A percentile compares a stretch with the other conserved stretches of the same genome.
Conservation (phyloP, 805 yeast species). For the Metahyphopichia silvanorum region DNA sequence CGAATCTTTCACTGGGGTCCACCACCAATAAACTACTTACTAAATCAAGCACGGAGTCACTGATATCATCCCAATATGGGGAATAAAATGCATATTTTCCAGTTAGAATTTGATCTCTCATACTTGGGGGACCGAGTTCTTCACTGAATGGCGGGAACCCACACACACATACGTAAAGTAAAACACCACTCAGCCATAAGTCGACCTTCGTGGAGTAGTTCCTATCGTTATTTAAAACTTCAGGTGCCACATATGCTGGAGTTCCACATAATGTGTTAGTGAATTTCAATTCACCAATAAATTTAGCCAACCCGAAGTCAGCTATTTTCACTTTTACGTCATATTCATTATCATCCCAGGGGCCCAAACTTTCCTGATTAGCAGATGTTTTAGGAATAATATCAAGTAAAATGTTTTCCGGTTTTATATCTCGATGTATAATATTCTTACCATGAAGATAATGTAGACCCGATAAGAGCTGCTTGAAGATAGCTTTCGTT, state of each 20-base stretch:
- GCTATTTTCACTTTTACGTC: slow-evolving; percentile 73
- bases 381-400: slow-evolving; percentile 41
- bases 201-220: slow-evolving; percentile 71
- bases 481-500: slow-evolving; percentile 54
- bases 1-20: slow-evolving; percentile 43
- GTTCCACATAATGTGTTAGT: slow-evolving; percentile 83
- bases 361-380: slow-evolving; percentile 38
- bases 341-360: slow-evolving; percentile 59
- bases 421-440: slow-evolving; percentile 45
- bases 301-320: slow-evolving; percentile 73
- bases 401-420: slow-evolving; percentile 44
- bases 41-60: slow-evolving; percentile 62
- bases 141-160: slow-evolving; percentile 88
- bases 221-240: slow-evolving; percentile 54
- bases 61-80: slow-evolving; percentile 75
- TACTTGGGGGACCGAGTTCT: slow-evolving; percentile 73
- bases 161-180: slow-evolving; percentile 73
- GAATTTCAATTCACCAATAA: slow-evolving; percentile 67
- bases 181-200: slow-evolving; percentile 80
- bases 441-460: slow-evolving; percentile 40
- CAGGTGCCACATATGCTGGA: slow-evolving; percentile 87
- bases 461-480: slow-evolving; percentile 36
- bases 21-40: slow-evolving; percentile 60
- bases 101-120: slow-evolving; percentile 68
- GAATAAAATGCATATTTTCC: slow-evolving; percentile 73